Percentiles rank a stretch among this genome's conserved stretches.
Conservation (phyloP, 495 filamentous ascomycete genomes). For the Hypoxylon lenormandii region DNA sequence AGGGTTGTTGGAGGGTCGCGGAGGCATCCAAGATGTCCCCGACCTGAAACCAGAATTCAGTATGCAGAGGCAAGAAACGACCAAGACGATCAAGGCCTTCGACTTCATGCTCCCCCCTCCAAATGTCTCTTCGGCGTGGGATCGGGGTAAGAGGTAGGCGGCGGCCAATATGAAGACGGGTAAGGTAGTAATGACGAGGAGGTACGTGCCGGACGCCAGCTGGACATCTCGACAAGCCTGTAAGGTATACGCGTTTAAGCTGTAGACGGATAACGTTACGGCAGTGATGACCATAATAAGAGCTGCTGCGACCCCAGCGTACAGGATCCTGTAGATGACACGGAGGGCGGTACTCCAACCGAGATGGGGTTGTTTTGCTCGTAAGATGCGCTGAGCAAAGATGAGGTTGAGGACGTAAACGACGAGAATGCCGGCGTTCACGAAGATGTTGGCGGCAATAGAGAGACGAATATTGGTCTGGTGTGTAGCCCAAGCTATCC, state of each 20-base stretch:
- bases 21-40: conserved; percentile 66
- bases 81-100: conserved; percentile 72
- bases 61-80: conserved; percentile 66
- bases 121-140: conserved; percentile 71
- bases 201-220: conserved; percentile 74
- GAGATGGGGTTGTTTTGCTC: conserved; percentile 75
- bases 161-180: conserved; percentile 74
- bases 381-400: conserved; percentile 80
- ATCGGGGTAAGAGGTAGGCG: conserved; percentile 62
- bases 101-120: conserved; percentile 72
- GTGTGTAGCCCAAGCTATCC: conserved; percentile 70
- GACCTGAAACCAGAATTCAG: conserved; percentile 76
- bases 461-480: conserved; percentile 67
- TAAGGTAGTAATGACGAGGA: conserved; percentile 76
- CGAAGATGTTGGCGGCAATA: conserved; percentile 80
- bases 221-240: conserved; percentile 71
- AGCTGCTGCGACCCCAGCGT: conserved; percentile 68
- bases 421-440: conserved; percentile 79
- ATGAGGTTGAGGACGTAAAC: conserved; percentile 84
- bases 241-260: conserved; percentile 63
- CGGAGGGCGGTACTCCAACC: conserved; percentile 71
- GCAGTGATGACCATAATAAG: conserved; percentile 78
- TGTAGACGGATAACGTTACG: conserved; percentile 74
- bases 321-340: conserved; percentile 67
- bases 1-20: conserved; percentile 65